phyloP scores from a whole-genome alignment of 495 filamentous ascomycete genomes.

The Bombardia bombarda region DNA sequence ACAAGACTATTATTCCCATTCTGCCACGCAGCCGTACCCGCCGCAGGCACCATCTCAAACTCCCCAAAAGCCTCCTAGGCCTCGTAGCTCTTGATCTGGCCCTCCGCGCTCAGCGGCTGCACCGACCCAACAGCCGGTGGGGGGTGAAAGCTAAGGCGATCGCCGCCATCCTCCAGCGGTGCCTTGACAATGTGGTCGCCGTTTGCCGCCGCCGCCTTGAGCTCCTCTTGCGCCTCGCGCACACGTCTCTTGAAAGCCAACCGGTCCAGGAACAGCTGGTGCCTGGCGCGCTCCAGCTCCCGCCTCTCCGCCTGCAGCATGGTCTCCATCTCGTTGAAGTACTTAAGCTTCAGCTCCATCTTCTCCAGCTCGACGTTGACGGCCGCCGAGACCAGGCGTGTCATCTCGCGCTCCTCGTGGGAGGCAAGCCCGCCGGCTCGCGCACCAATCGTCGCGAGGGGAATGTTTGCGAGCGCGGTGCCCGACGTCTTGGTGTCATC shows the following conservation, averaged over 20 bases:
- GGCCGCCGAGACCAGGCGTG: conserved; percentile 74
- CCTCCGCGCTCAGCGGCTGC: conserved; percentile 61
- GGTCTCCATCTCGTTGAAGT: conserved; percentile 93
- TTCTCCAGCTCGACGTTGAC: conserved; percentile 81
- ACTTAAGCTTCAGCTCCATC: conserved; percentile 75
- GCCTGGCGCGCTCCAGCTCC: conserved; percentile 81
- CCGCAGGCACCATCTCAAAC: not conserved
- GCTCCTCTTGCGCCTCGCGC: conserved; percentile 68
- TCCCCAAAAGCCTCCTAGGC: conserved; percentile 18
- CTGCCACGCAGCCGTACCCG: not conserved
- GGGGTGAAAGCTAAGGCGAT: conserved; percentile 55
- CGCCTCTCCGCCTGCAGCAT: conserved; percentile 85
- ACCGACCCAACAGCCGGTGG: conserved; percentile 38
- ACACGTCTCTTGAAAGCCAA: conserved; percentile 84
- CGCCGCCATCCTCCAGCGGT: conserved; percentile 38
- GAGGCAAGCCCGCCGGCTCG: conserved; percentile 83
- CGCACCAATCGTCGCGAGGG: conserved; percentile 76
- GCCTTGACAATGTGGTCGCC: conserved; percentile 52
- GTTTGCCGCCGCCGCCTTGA: conserved; percentile 51
- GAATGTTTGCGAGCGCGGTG: conserved; percentile 59
- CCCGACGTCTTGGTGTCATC: conserved; percentile 34
- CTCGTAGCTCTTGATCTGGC: conserved; percentile 44
- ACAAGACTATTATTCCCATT: not conserved
- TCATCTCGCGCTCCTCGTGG: conserved; percentile 94
- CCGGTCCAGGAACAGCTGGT: conserved; percentile 88